Evolutionary conservation across 202 grass and related monocot genomes (phyloP).

Genomic region (Bolboschoenoplectus hybrid): DNA sequence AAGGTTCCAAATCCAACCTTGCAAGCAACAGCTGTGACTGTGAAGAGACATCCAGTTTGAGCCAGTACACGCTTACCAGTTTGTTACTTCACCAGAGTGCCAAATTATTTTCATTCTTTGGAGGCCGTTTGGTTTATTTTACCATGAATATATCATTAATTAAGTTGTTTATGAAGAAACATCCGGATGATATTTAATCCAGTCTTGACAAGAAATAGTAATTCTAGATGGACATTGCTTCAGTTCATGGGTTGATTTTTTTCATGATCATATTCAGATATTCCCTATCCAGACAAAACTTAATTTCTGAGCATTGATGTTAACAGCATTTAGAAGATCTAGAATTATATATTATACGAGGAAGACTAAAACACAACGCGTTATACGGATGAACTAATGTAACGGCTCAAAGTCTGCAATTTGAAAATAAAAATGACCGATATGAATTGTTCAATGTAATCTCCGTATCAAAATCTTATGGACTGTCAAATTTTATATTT

Average conservation of each 20-base stretch:
- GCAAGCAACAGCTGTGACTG: slow-evolving; percentile 8
- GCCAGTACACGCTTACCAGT: not conserved
- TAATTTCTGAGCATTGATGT: not conserved
- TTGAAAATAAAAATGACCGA: too few species aligned
- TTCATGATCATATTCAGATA: slow-evolving; percentile 6
- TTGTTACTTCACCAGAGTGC: not conserved
- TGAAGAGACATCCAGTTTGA: not conserved
- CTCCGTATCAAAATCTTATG: too few species aligned
- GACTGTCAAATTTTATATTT: too few species aligned
- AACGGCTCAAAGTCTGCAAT: too few species aligned
- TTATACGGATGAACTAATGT: too few species aligned
- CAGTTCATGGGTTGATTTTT: not conserved
- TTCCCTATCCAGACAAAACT: not conserved
- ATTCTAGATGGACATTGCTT: not conserved
- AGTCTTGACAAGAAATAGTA: not conserved
- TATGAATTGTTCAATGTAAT: too few species aligned
- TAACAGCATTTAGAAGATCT: not conserved
- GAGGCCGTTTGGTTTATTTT: not conserved
- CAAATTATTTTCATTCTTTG: not conserved
- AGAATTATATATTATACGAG: too few species aligned
- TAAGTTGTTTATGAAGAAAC: not conserved
- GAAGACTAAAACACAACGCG: too few species aligned
- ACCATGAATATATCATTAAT: not conserved
- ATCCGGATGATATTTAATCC: not conserved
- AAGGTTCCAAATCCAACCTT: not conserved